Evolutionary conservation across 2,329 filamentous ascomycete genomes (phyloP).

Genomic region (Alternaria sp.): DNA sequence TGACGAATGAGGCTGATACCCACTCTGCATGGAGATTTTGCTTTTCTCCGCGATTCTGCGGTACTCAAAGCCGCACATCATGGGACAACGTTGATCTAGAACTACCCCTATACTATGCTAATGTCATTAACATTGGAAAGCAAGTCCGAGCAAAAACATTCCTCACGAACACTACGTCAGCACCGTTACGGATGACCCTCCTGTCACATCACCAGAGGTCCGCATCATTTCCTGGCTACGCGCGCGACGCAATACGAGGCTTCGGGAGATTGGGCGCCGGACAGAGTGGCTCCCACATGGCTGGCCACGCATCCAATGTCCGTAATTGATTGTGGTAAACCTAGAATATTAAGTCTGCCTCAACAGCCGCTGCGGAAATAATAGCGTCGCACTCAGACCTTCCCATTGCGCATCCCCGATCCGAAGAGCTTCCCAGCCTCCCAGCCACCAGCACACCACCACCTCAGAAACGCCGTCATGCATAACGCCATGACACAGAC

Average conservation of each 20-base stretch:
- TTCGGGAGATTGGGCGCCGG: background rate
- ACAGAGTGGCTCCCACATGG: background rate
- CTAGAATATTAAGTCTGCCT: background rate
- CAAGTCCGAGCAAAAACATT: background rate
- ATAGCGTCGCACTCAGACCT: background rate
- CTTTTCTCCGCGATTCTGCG: slow-evolving; percentile 5
- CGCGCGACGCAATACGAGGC: background rate
- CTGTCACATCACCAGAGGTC: slow-evolving; percentile 4
- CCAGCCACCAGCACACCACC: slow-evolving; percentile 2
- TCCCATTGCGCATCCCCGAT: background rate
- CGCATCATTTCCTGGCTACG: slow-evolving; percentile 10
- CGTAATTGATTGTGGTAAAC: background rate
- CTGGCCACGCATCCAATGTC: background rate
- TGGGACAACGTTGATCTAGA: background rate
- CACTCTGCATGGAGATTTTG: slow-evolving; percentile 13
- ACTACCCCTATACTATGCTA: background rate
- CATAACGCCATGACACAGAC: background rate
- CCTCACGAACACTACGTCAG: slow-evolving; percentile 6
- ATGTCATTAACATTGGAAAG: background rate
- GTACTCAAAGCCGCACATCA: slow-evolving; percentile 11
- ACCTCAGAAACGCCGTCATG: slow-evolving; percentile 5
- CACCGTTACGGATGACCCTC: background rate
- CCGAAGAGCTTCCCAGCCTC: slow-evolving; percentile 3
- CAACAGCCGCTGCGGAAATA: background rate
- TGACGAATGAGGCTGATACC: slow-evolving; percentile 20